Conservation (phyloP, 73 alveolate species). For the Paramecium octaurelia region DNA sequence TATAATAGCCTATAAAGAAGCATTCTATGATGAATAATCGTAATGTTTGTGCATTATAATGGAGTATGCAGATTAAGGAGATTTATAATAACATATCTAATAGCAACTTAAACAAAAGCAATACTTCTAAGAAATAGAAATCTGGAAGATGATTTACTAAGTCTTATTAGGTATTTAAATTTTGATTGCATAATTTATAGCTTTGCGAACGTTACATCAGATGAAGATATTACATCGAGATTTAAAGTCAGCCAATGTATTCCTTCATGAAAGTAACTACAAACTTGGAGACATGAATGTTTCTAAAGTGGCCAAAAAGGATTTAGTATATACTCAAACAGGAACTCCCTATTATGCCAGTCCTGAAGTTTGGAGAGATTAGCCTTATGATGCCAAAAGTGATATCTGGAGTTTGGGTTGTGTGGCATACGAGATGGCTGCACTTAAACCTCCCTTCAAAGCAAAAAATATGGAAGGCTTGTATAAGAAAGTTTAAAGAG, state of each 20-base stretch:
- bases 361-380: constrained; percentile 85
- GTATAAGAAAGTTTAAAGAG: constrained; percentile 49
- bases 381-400: constrained; percentile 84
- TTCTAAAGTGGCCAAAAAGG: constrained; percentile 76
- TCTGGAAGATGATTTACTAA: constrained; percentile 78
- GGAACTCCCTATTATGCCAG: constrained; percentile 98
- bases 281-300: constrained; percentile 92
- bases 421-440: constrained; percentile 89
- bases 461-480: constrained; percentile 81
- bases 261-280: constrained; percentile 61
- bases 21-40: constrained; percentile 66
- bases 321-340: constrained; percentile 84
- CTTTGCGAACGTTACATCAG: constrained; percentile 62
- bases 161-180: constrained; percentile 55
- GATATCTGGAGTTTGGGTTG: constrained; percentile 97
- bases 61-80: constrained; percentile 80
- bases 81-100: constrained; percentile 70
- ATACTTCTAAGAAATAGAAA: constrained; percentile 66
- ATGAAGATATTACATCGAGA: constrained; percentile 69
- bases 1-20: constrained; percentile 68
- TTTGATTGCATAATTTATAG: constrained; percentile 25
- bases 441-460: constrained; percentile 91
- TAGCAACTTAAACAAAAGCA: constrained; percentile 60
- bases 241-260: constrained; percentile 77
- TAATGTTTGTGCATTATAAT: constrained; percentile 65